Conservation (phyloP, 768 basidiomycete genomes). For the Lepiota brunneoincarnata region DNA sequence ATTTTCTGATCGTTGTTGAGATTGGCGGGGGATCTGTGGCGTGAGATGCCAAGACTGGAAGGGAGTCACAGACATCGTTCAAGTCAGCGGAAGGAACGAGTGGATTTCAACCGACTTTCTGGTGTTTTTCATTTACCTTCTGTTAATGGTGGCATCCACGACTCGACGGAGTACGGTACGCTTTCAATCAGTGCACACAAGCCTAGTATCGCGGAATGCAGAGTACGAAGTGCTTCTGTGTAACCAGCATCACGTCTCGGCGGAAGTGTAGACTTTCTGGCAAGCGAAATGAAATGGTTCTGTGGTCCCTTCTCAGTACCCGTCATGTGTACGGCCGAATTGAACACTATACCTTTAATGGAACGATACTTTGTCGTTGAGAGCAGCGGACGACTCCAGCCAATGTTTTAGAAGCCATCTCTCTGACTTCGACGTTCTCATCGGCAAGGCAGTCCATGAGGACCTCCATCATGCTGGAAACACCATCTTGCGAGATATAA, state of each 20-base stretch:
- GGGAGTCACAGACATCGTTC: neutral
- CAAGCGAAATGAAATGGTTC: slow-evolving; percentile 77
- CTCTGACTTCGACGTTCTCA: slow-evolving; percentile 90
- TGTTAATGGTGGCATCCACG: slow-evolving; percentile 83
- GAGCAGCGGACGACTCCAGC: slow-evolving; percentile 88
- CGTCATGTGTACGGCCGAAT: neutral
- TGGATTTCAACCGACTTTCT: neutral
- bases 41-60: slow-evolving; percentile 68
- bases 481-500: slow-evolving; percentile 63
- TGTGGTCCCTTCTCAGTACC: slow-evolving; percentile 24
- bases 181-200: slow-evolving; percentile 89
- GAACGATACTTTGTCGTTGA: slow-evolving; percentile 82
- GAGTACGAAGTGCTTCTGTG: slow-evolving; percentile 63
- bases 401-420: slow-evolving; percentile 84
- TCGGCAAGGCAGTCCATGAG: slow-evolving; percentile 82
- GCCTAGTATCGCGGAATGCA: slow-evolving; percentile 90
- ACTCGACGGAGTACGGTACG: slow-evolving; percentile 91
- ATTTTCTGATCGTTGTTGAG: slow-evolving; percentile 84
- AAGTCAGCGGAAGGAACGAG: slow-evolving; percentile 9
- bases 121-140: slow-evolving; percentile 49
- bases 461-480: slow-evolving; percentile 76
- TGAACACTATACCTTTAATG: slow-evolving; percentile 59
- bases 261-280: slow-evolving; percentile 63
- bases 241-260: slow-evolving; percentile 68
- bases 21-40: slow-evolving; percentile 87